Conservation (phyloP, 2,329 filamentous ascomycete species). For the Neofusicoccum sp. region DNA sequence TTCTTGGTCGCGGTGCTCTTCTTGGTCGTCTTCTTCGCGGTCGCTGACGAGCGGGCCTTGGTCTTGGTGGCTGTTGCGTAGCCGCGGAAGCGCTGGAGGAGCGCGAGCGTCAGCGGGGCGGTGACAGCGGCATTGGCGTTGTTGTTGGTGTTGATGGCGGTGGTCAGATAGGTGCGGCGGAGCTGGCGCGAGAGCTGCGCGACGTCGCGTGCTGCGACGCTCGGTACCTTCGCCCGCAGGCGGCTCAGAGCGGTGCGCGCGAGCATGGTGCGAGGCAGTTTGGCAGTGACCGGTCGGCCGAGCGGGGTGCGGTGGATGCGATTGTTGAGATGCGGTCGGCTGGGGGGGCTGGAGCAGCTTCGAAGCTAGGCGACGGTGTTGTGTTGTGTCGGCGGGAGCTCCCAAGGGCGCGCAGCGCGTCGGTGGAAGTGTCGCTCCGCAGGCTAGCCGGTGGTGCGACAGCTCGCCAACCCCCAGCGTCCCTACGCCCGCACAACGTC, state of each 20-base stretch:
- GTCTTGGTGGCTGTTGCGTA: slow-evolving; percentile 36
- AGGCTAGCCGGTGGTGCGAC: not conserved
- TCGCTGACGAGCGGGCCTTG: slow-evolving; percentile 23
- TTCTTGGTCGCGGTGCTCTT: slow-evolving; percentile 9
- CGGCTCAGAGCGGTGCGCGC: slow-evolving; percentile 36
- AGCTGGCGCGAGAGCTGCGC: slow-evolving; percentile 33
- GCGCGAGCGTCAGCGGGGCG: slow-evolving; percentile 21
- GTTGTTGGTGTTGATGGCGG: slow-evolving; percentile 26
- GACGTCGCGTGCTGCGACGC: slow-evolving; percentile 36
- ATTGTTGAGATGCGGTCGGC: not conserved
- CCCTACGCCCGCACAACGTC: not conserved
- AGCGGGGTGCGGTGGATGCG: not conserved
- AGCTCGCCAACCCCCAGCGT: not conserved
- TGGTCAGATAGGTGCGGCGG: slow-evolving; percentile 24
- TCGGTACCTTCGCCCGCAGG: slow-evolving; percentile 34
- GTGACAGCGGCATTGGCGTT: slow-evolving; percentile 25
- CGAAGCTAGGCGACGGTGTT: not conserved
- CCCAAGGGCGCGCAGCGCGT: not conserved
- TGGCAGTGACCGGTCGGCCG: not conserved
- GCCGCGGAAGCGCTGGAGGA: slow-evolving; percentile 28
- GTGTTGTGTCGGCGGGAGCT: slow-evolving; percentile 2
- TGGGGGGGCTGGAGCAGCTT: not conserved
- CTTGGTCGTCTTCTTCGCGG: slow-evolving; percentile 15
- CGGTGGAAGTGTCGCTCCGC: slow-evolving; percentile 6
- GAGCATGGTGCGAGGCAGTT: slow-evolving; percentile 28